Evolutionary conservation across 1,284 basidiomycete genomes (phyloP).

Genomic region (Moniliophthora roreri): DNA sequence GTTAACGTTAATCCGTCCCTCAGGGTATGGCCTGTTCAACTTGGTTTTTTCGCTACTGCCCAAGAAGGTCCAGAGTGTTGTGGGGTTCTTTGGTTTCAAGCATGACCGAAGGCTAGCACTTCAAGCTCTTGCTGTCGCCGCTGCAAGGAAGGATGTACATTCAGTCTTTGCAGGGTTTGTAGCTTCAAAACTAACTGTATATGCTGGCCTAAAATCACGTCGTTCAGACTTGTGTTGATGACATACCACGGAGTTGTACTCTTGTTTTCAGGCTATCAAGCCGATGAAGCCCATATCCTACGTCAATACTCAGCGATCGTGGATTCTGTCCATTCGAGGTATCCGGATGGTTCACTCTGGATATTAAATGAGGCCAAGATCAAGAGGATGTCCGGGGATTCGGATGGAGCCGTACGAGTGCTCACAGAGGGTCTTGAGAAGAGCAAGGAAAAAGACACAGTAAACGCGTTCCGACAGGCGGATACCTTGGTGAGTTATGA

Average conservation of each 20-base stretch:
- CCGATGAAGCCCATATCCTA: conserved; percentile 64
- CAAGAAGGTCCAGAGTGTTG: conserved; percentile 62
- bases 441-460: conserved; percentile 22
- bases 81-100: conserved; percentile 74
- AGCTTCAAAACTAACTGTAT: neutral
- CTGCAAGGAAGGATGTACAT: conserved; percentile 66
- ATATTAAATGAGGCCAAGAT: conserved; percentile 80
- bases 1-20: conserved; percentile 6
- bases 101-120: conserved; percentile 68
- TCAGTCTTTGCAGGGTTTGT: conserved; percentile 70
- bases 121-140: conserved; percentile 65
- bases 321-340: conserved; percentile 51
- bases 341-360: conserved; percentile 73
- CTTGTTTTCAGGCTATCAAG: conserved; percentile 70
- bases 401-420: conserved; percentile 60
- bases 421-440: conserved; percentile 59
- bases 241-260: conserved; percentile 74
- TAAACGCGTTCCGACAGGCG: conserved; percentile 63
- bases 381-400: conserved; percentile 64
- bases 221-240: conserved; percentile 68
- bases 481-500: conserved; percentile 57
- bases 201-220: neutral
- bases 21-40: conserved; percentile 72
- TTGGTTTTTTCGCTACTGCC: conserved; percentile 76
- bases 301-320: conserved; percentile 64